Base-by-base conservation (phyloP, 2,329 filamentous ascomycete species). In the Bertia moriformis region DNA sequence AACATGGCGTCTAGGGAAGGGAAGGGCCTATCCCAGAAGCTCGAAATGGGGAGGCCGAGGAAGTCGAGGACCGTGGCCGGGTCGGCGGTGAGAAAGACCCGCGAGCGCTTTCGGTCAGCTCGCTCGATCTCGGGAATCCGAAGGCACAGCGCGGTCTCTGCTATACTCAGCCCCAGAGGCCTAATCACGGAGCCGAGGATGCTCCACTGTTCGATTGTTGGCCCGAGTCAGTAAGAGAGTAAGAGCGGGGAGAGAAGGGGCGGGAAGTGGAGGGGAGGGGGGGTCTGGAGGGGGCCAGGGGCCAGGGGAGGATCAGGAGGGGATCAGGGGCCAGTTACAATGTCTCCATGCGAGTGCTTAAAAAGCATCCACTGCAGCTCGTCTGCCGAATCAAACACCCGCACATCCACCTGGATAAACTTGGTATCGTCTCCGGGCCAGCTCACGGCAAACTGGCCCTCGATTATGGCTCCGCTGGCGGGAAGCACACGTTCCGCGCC, bases 401-500 rank as follows among this genome's bases (percentile, higher is more conserved):
- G 66, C 1, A 89, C 53, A 50, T 91, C 84, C 18, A 89, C 63
- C 47, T 91, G 84, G 3, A 84, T 67, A 48, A 66, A 70, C 1
- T 44, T 51, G 3, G 42, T 10, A 17, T 38, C 35, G 4, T 48
- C 45, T 1, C 46, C 41, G 0, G 71, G 71, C 66, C 71, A 74
- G 0, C 62, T 65, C 2, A 85, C 56, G 1, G 78, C 78, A 35
- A 73, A 60, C 38, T 67, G 63, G 2, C 55, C 61, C 4, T 57
- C 52, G 14, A 43, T 48, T 3, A 45, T 38, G 0, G 47, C 44
- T 1, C 45, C 40, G 1, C 51, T 45, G 1, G 51, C 48, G 4
- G 45, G 19, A 3, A 64, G 59, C 29, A 47, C 47, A 2, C 55
- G 53, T 4, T 57, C 51, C 0, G 78, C 74, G 3, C 58, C 57